A percentile compares a stretch with the other conserved stretches of the same genome.
These are phyloP conservation scores for Gossypium sturtianum DNA, from an alignment of 345 rosid genomes.

Conservation along the genomic window DNA sequence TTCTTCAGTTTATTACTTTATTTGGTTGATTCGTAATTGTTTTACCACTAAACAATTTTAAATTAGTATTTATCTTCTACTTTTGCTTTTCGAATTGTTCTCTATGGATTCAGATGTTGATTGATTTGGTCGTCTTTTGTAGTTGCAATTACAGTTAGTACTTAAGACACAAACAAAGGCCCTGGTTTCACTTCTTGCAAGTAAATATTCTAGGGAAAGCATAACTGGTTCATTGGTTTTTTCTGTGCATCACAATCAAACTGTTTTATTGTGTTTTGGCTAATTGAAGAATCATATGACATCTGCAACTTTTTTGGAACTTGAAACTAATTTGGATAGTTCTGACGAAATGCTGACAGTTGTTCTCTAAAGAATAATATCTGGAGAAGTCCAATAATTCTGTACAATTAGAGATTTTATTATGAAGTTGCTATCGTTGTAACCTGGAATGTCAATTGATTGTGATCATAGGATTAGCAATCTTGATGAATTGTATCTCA, in stretches of 20 bases:
- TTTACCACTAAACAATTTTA: not conserved
- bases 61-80: not conserved
- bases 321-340: not conserved
- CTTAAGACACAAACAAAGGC: not conserved
- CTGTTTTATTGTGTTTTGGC: not conserved
- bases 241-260: not conserved
- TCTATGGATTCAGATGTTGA: not conserved
- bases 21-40: not conserved
- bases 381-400: not conserved
- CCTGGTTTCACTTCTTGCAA: not conserved
- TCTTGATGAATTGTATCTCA: not conserved
- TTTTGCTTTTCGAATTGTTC: not conserved
- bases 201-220: not conserved
- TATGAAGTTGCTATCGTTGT: not conserved
- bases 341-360: not conserved
- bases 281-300: not conserved
- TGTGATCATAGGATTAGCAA: not conserved
- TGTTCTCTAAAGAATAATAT: not conserved
- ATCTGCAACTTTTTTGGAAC: not conserved
- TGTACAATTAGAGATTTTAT: not conserved
- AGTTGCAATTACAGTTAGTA: not conserved
- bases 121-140: not conserved
- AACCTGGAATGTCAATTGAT: not conserved
- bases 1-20: not conserved
- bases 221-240: not conserved